These are phyloP conservation scores for Phytophthora gonapodyides DNA, from an alignment of 352 stramenopile species.

Conservation along the genomic window DNA sequence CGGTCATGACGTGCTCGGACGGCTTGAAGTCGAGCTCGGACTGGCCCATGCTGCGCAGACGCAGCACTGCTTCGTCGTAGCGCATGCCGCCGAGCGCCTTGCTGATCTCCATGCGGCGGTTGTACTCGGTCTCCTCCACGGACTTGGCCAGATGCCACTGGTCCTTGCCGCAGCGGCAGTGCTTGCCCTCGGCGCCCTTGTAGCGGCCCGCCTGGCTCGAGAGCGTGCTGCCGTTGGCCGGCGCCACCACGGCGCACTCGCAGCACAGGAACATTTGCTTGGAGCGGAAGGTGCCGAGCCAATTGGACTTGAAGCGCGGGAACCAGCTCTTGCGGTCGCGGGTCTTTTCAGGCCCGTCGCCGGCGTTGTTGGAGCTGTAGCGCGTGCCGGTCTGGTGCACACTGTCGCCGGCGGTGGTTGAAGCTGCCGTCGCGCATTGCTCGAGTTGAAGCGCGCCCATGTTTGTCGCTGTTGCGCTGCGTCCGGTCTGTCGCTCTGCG, in stretches of 20 bases:
- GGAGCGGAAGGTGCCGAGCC: slow-evolving; percentile 84
- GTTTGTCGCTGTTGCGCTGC: slow-evolving; percentile 13
- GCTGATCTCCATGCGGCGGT: slow-evolving; percentile 83
- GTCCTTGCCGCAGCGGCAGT: slow-evolving; percentile 80
- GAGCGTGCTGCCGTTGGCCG: slow-evolving; percentile 23
- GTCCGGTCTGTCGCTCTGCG: slow-evolving; percentile 24
- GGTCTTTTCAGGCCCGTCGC: slow-evolving; percentile 84
- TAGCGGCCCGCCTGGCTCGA: slow-evolving; percentile 52
- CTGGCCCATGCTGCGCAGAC: slow-evolving; percentile 61
- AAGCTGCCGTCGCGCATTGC: slow-evolving; percentile 9
- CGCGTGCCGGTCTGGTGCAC: slow-evolving; percentile 62
- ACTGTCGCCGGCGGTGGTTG: slow-evolving; percentile 32
- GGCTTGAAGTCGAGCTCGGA: slow-evolving; percentile 63
- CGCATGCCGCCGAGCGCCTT: slow-evolving; percentile 80
- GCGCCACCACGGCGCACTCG: slow-evolving; percentile 69
- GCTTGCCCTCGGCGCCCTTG: slow-evolving; percentile 82
- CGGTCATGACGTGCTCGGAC: slow-evolving; percentile 42
- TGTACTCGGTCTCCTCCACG: slow-evolving; percentile 84
- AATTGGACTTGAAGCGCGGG: slow-evolving; percentile 89
- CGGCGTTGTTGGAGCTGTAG: slow-evolving; percentile 78
- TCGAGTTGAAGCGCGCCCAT: slow-evolving; percentile 37
- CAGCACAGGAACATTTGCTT: slow-evolving; percentile 89
- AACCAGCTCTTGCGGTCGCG: slow-evolving; percentile 89
- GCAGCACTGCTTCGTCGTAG: slow-evolving; percentile 79
- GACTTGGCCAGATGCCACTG: slow-evolving; percentile 86